A percentile compares a stretch with the other conserved stretches of the same genome.
Evolutionary conservation across 352 stramenopile genomes (phyloP).

Genomic region (Globisporangium sylvaticum): DNA sequence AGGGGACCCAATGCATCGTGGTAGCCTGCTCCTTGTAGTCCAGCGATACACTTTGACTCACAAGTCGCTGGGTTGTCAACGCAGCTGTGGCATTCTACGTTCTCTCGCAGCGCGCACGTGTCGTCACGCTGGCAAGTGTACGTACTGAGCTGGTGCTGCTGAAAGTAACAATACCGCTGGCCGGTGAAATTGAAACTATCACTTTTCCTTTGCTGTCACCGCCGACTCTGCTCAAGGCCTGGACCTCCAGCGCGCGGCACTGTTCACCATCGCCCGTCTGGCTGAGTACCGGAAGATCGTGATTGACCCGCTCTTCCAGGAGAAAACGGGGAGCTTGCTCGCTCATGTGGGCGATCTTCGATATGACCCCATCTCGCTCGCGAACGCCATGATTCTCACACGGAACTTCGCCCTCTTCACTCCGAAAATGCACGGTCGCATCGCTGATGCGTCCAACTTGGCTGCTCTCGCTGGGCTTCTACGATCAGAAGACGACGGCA

Average conservation of each 20-base stretch:
- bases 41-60: not conserved
- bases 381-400: constrained; percentile 27
- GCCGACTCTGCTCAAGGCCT: not conserved
- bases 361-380: constrained; percentile 9
- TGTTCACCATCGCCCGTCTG: constrained; percentile 28
- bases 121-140: not conserved
- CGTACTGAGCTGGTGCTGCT: not conserved
- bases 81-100: constrained; percentile 14
- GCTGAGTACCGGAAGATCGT: constrained; percentile 25
- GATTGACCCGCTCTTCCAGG: constrained; percentile 26
- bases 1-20: not conserved
- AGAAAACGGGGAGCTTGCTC: constrained; percentile 23
- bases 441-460: constrained; percentile 17
- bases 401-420: constrained; percentile 25
- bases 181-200: too few relatives aligned
- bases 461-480: constrained; percentile 7
- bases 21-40: not conserved
- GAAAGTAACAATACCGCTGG: too few relatives aligned
- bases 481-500: not conserved
- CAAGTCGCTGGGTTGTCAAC: not conserved
- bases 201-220: too few relatives aligned
- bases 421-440: constrained; percentile 22
- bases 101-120: not conserved
- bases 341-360: not conserved
- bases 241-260: constrained; percentile 22